Base-by-base conservation (phyloP, 2,329 filamentous ascomycete genomes). In the Diaporthe sp. region DNA sequence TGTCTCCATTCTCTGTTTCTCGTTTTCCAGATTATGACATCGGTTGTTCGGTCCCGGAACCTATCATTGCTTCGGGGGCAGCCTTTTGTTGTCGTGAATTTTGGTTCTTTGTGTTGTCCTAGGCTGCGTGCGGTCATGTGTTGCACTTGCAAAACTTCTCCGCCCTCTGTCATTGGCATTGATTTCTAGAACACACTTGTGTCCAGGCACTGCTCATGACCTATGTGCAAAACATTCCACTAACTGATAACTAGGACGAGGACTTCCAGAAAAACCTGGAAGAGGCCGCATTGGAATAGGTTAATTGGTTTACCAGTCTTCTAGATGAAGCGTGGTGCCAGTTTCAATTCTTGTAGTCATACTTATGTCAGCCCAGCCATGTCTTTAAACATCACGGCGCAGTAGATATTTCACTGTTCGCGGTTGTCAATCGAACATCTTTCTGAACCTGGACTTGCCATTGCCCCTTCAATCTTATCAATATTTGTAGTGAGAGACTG, bases 271-370 rank as follows among this genome's bases (percentile, higher is more conserved):
- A 57, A 3, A 74, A 74, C n/a, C 37, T 74, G 39, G 37, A 6
- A 22, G 28, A 74, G 61, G 72, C 59, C 4, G 72, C 39, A 13
- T 46, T 74, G 76, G 75, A 57, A 19, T 61, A 61, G 46, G n/a
- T 12, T 22, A 19, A 67, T 25, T 39, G 46, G 46, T 34, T 22
- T 25, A 28, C 13, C 15, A n/a, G 19, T 22, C 34, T 68, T 53
- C 31, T 53, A 3, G 65, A 68, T 25, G 65, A 9, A 53, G 31
- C 12, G 4, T 8, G 22, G 7, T 53, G 65, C n/a, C 46, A 28
- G 6, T 17, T 53, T 68, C 46, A n/a, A 42, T 68, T 68, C 62
- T 28, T 68, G 65, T 68, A 68, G 6, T 12, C 28, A 68, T 68
- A 68, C 19, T 51, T 67, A 25, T 10, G 1, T 51, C 28, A 37